Conservation (phyloP, 345 rosid species). For the Eucalyptus melliodora region DNA sequence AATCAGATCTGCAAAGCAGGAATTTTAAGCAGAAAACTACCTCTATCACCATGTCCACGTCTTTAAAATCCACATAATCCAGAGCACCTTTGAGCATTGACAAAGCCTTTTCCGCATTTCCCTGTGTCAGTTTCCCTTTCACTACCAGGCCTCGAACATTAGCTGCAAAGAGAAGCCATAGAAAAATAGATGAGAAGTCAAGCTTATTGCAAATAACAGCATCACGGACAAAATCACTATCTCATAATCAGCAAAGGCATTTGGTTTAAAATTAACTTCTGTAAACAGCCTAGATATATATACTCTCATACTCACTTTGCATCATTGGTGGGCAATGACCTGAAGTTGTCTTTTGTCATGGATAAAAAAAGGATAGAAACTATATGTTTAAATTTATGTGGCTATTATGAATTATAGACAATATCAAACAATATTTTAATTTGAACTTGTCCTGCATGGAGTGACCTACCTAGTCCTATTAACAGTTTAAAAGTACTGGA, state of each 20-base stretch:
- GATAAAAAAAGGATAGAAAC: not conserved
- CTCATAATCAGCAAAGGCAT: not conserved
- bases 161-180: slow-evolving; percentile 26
- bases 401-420: not conserved
- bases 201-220: not conserved
- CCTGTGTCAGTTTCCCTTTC: slow-evolving; percentile 55
- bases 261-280: not conserved
- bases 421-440: not conserved
- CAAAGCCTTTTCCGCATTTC: slow-evolving; percentile 63
- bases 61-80: slow-evolving; percentile 73
- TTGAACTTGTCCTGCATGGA: not conserved
- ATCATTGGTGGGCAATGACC: not conserved
- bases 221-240: not conserved
- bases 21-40: slow-evolving; percentile 7
- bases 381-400: not conserved
- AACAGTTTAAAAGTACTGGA: not conserved
- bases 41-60: slow-evolving; percentile 97
- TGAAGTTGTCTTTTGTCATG: not conserved
- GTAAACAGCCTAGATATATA: not conserved
- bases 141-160: slow-evolving; percentile 62
- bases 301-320: not conserved
- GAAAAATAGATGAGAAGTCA: not conserved
- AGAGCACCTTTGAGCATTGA: slow-evolving; percentile 74
- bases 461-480: not conserved
- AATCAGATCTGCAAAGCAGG: not conserved